These are phyloP conservation scores for Candida labiduridarum DNA, from an alignment of 1,139 yeast genomes.

Conservation along the genomic window DNA sequence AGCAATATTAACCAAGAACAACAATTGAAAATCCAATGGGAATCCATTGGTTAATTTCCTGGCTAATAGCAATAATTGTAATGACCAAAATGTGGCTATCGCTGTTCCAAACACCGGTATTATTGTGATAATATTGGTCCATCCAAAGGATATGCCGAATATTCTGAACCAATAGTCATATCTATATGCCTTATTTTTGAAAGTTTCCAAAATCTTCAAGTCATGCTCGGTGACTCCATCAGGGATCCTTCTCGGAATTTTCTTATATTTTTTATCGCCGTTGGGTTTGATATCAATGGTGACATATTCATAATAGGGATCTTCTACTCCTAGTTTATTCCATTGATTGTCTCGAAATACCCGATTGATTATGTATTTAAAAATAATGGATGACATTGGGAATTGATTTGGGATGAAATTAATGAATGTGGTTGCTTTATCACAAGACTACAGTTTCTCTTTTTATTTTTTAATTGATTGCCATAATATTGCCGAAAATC, in stretches of 20 bases:
- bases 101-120: conserved; percentile 43
- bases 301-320: conserved; percentile 57
- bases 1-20: conserved; percentile 39
- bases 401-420: not conserved
- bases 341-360: conserved; percentile 39
- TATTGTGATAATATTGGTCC: conserved; percentile 40
- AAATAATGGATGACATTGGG: conserved; percentile 15
- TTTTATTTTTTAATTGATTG: not conserved
- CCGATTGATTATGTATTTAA: conserved; percentile 13
- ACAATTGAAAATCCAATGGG: conserved; percentile 42
- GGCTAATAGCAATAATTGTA: conserved; percentile 32
- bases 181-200: conserved; percentile 39
- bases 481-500: no score
- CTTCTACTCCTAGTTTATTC: conserved; percentile 61
- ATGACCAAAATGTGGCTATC: conserved; percentile 41
- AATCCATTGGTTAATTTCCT: conserved; percentile 41
- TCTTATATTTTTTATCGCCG: conserved; percentile 26
- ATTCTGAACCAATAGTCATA: conserved; percentile 47
- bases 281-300: no score
- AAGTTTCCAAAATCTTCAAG: conserved; percentile 26
- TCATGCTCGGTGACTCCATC: conserved; percentile 40
- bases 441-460: not conserved
- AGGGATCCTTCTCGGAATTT: conserved; percentile 37
- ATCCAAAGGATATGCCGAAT: conserved; percentile 45
- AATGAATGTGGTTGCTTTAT: not conserved